Evolutionary conservation across 202 grass and related monocot species (phyloP), one percentile per base, ranked within the genome.

Genomic region (Zizania palustris): DNA sequence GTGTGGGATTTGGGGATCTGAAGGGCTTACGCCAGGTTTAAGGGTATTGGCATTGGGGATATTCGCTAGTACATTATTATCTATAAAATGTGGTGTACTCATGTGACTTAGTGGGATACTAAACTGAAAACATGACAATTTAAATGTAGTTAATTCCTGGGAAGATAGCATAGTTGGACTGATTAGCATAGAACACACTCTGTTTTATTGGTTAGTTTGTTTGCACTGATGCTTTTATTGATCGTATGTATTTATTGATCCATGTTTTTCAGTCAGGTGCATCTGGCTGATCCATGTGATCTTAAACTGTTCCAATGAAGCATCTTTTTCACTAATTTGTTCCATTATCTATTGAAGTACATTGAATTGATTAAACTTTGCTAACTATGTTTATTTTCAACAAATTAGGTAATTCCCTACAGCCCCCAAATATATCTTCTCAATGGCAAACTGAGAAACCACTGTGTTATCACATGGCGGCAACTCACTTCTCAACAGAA

Each of bases 401-500:
- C 81, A 77, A 84, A 78, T 82, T 82, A 99, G 96, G 87, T 51
- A 84, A 67, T 22, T 67, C 72, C 39, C 44, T 75, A 67, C 64
- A 15, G 18, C 79, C 28, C 28, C 28, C 50, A 69, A 36, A 75
- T 36, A 72, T 67, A 65, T 69, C 63, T 70, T 75, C 78, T 74
- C 75, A 83, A 21, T 75, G 81, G 54, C 3, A 10, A 46, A 71
- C 19, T 82, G 66, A 72, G 39, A 73, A 88, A 87, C n/a, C 85
- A 76, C 12, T 68, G 67, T 68, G n/a, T 41, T 79, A 45, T 82
- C 73, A 71, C n/a, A 68, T 82, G 33, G 1, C 63, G 44, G 63
- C 6, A 21, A 54, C 75, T 75, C 78, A 78, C 56, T 92, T 88
- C 46, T 90, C 91, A 6, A 90, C 95, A 45, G 88, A 86, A 86